A percentile compares a stretch with the other conserved stretches of the same genome.
Conservation (phyloP, 2,329 filamentous ascomycete genomes). For the Penicillium sp. region DNA sequence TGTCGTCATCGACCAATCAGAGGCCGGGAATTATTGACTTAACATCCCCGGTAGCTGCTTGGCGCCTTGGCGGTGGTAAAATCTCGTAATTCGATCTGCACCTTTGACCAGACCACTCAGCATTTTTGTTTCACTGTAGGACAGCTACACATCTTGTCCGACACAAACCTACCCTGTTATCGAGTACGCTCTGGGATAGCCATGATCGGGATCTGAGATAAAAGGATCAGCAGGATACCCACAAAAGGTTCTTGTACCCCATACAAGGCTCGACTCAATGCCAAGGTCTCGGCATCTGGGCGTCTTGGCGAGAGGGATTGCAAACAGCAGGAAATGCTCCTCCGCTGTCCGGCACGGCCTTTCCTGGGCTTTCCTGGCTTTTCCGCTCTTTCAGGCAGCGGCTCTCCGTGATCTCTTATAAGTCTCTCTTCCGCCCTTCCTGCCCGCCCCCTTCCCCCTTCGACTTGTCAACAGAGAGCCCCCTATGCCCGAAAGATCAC, state of each 20-base stretch:
- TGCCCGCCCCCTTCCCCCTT: conserved; percentile 6
- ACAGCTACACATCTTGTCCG: conserved; percentile 3
- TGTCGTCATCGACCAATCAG: conserved; percentile 12
- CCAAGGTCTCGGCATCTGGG: conserved; percentile 36
- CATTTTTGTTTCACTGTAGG: neutral
- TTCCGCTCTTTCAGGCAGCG: conserved; percentile 22
- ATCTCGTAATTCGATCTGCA: conserved; percentile 12
- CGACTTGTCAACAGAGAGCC: conserved; percentile 9
- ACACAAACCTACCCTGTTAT: neutral
- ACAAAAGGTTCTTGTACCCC: neutral
- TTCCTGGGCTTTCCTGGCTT: conserved; percentile 22
- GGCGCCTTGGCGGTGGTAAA: conserved; percentile 27
- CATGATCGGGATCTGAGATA: neutral
- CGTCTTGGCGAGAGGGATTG: conserved; percentile 27
- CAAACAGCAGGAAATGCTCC: conserved; percentile 23
- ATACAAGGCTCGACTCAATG: conserved; percentile 19
- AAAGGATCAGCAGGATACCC: neutral
- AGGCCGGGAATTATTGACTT: neutral
- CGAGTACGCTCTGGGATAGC: neutral
- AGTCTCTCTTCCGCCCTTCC: conserved; percentile 12
- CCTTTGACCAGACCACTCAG: conserved; percentile 10
- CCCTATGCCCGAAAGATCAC: conserved; percentile 5
- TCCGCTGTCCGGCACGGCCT: conserved; percentile 25
- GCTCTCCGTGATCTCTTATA: conserved; percentile 15
- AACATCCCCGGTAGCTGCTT: conserved; percentile 13